Evolutionary conservation across 208 protist genomes (phyloP), one percentile per base, ranked within the genome.

Genomic region (Trypanosoma caninum): DNA sequence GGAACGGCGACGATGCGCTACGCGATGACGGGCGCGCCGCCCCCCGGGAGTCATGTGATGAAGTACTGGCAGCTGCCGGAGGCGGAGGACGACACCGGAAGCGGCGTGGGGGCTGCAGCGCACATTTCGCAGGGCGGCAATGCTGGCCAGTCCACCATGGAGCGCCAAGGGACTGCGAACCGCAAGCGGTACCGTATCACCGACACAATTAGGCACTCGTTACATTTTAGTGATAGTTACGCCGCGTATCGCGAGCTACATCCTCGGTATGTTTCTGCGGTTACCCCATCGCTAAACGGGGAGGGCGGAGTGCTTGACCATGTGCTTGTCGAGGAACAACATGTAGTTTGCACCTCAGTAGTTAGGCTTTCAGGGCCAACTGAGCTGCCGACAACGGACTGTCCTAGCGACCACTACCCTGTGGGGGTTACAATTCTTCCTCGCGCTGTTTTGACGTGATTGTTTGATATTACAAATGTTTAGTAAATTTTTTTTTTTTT

Each of bases 231-330:
- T 20, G 75, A 91, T 54, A 73, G 74, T 47, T 95, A 95, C 59
- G 79, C 72, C 35, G 30, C 35, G 28, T 95, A 95, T 67, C 79
- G 79, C 54, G 67, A 59, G 18, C 69, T 55, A 35, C 73, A 95
- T 59, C 82, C 80, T 4, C 51, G 59, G 0, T 59, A 56, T 7
- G 85, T 95, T 14, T 82, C 83, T 0, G 83, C 83, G 3, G 78
- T 91, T 22, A 89, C 90, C 65, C 80, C 84, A 10, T 89, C 80
- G 6, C 78, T 74, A 8, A 85, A 82, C 54, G 67, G 68, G 53
- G 85, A 93, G 60, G 88, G 89, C 6, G 86, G 80, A 67, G 89
- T 95, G 51, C 65, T 93, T n/a, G 89, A 95, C 57, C 83, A 95
- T 69, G 81, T 95, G 45, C 46, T 95, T 7, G 78, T 83, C 50